Evolutionary conservation across 2,329 filamentous ascomycete species (phyloP).

Genomic region (Cordyceps militaris): DNA sequence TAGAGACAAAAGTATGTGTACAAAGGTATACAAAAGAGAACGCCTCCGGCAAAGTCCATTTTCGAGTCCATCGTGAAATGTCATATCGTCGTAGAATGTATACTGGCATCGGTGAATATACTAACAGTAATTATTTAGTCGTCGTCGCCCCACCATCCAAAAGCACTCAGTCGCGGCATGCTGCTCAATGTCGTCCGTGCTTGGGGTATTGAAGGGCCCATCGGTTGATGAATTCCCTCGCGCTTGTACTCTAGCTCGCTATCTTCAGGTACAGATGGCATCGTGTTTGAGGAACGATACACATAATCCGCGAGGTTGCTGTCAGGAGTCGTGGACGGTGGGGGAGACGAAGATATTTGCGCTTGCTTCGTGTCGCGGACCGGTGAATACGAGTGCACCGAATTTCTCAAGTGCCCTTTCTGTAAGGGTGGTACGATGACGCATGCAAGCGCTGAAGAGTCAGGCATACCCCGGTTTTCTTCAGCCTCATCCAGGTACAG

Average conservation of each 20-base stretch:
- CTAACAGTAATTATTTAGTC: constrained; percentile 19
- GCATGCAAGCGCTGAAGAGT: constrained; percentile 29
- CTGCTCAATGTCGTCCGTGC: constrained; percentile 25
- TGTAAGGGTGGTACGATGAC: neutral
- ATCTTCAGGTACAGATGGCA: constrained; percentile 14
- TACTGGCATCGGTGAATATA: neutral
- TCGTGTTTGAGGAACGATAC: neutral
- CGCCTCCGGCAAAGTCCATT: neutral
- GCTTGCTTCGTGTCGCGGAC: neutral
- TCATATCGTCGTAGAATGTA: constrained; percentile 12
- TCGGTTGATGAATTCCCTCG: constrained; percentile 32
- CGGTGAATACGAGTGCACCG: neutral
- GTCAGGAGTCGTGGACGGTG: constrained; percentile 8
- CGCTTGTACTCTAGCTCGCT: constrained; percentile 18
- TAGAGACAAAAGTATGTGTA: neutral
- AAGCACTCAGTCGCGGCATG: constrained; percentile 36
- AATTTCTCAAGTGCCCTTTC: neutral
- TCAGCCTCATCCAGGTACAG: constrained; percentile 26
- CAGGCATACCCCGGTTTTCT: constrained; percentile 31
- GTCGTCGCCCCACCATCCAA: constrained; percentile 38
- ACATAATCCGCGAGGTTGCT: neutral
- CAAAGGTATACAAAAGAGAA: constrained; percentile 6
- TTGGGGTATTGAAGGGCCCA: constrained; percentile 26
- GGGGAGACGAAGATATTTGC: neutral
- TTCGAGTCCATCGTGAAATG: constrained; percentile 1